Evolutionary conservation across 805 yeast species (phyloP).

Genomic region (Candida andamanensis): DNA sequence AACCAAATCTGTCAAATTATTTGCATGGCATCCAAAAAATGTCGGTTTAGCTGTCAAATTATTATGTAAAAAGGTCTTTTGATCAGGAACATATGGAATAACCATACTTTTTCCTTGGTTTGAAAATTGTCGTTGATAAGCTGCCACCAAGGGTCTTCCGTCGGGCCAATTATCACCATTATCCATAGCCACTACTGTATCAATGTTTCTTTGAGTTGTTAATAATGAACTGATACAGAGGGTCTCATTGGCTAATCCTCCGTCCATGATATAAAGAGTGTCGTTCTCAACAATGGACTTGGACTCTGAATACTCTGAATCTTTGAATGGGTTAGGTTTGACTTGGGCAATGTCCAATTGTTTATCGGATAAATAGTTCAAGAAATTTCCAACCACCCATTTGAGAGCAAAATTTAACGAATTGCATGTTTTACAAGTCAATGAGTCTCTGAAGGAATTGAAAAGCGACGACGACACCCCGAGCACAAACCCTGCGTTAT

Average conservation of each 20-base stretch:
- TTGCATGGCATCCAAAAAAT: conserved; percentile 39
- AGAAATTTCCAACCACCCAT: conserved; percentile 19
- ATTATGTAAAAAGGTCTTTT: conserved; percentile 23
- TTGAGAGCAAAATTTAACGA: conserved; percentile 20
- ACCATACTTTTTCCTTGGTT: conserved; percentile 27
- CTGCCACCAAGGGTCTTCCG: conserved; percentile 26
- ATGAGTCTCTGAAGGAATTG: conserved; percentile 29
- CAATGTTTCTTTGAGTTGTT: conserved; percentile 30
- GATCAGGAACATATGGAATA: conserved; percentile 35
- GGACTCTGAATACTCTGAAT: conserved; percentile 23
- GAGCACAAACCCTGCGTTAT: conserved; percentile 34
- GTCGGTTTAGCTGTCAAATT: conserved; percentile 37
- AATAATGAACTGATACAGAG: conserved; percentile 30
- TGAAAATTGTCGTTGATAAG: conserved; percentile 32
- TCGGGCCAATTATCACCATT: conserved; percentile 29
- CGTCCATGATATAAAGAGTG: conserved; percentile 34
- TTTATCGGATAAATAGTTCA: conserved; percentile 19
- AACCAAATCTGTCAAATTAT: conserved; percentile 30
- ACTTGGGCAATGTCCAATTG: conserved; percentile 28
- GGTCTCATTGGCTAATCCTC: conserved; percentile 35
- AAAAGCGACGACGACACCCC: conserved; percentile 39
- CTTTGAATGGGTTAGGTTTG: conserved; percentile 34
- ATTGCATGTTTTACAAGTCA: conserved; percentile 30
- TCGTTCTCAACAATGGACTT: conserved; percentile 14
- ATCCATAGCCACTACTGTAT: conserved; percentile 35